Conservation (phyloP, 1,139 yeast species). For the Saccharomyces pastorianus region DNA sequence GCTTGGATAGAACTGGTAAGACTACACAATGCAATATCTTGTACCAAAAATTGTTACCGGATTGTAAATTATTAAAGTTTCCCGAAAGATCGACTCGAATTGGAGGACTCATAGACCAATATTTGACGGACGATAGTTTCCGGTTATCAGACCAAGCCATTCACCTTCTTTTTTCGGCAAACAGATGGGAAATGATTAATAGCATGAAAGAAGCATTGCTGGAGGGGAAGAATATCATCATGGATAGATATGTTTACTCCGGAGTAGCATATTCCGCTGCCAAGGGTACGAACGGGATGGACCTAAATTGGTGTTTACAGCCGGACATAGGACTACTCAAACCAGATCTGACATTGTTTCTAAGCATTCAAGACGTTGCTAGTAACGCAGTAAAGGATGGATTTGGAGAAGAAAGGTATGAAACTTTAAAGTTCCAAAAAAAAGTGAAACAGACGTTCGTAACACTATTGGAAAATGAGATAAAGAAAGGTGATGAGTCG, state of each 20-base stretch:
- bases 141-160: constrained; percentile 64
- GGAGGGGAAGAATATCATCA: constrained; percentile 51
- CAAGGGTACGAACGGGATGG: constrained; percentile 45
- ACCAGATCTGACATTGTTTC: constrained; percentile 78
- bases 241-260: constrained; percentile 86
- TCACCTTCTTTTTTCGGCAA: constrained; percentile 85
- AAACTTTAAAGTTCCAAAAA: constrained; percentile 60
- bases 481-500: constrained; percentile 10
- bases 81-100: constrained; percentile 81
- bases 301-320: constrained; percentile 62
- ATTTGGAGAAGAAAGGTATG: constrained; percentile 91
- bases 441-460: constrained; percentile 57
- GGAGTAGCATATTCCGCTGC: constrained; percentile 92
- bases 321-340: constrained; percentile 82
- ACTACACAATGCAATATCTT: constrained; percentile 70
- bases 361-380: constrained; percentile 49
- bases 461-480: constrained; percentile 35
- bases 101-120: constrained; percentile 69
- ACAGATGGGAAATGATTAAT: constrained; percentile 76
- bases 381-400: constrained; percentile 56
- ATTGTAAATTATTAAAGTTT: constrained; percentile 45
- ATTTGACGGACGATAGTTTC: constrained; percentile 47
- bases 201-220: constrained; percentile 40
- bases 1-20: constrained; percentile 91
- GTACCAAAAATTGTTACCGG: constrained; percentile 36